A percentile compares a stretch with the other conserved stretches of the same genome.
These are phyloP conservation scores for Blattamonas nauphoetae DNA, from an alignment of 78 protist genomes.

Conservation along the genomic window DNA sequence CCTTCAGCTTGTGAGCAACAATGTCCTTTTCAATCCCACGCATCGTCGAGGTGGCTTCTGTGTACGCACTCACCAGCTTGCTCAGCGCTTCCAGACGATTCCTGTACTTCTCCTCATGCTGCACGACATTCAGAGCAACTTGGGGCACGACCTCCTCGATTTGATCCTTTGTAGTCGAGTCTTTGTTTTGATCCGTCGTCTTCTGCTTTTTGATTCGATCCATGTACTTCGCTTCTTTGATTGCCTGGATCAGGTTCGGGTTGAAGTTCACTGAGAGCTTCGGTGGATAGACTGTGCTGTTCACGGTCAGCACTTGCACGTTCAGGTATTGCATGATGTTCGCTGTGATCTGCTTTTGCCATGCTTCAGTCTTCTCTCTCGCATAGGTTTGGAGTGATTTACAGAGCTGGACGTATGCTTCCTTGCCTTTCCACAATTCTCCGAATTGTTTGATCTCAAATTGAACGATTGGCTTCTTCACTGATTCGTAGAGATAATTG, in stretches of 20 bases:
- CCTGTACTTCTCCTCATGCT: conserved; percentile 68
- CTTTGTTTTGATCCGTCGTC: too few relatives aligned
- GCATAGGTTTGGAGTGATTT: conserved; percentile 44
- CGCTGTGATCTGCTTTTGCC: conserved; percentile 30
- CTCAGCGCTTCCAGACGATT: conserved; percentile 34
- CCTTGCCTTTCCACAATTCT: background rate
- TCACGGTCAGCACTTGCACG: background rate
- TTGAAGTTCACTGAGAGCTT: conserved; percentile 51
- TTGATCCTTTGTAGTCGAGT: conserved; percentile 59
- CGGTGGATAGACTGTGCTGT: background rate
- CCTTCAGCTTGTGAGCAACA: background rate
- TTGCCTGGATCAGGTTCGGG: conserved; percentile 25
- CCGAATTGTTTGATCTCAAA: conserved; percentile 26
- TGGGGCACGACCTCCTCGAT: conserved; percentile 57
- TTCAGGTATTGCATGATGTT: background rate
- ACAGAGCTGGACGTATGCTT: background rate
- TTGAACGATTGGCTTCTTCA: conserved; percentile 49
- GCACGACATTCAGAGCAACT: conserved; percentile 60
- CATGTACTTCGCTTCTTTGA: conserved; percentile 69
- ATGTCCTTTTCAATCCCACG: conserved; percentile 31
- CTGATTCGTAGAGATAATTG: conserved; percentile 39
- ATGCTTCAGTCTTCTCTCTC: conserved; percentile 16
- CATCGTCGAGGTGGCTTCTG: conserved; percentile 17
- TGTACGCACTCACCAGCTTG: conserved; percentile 28
- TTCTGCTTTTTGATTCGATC: too few relatives aligned